These are phyloP conservation scores for Fusarium buharicum DNA, from an alignment of 2,329 filamentous ascomycete species.

Conservation along the genomic window DNA sequence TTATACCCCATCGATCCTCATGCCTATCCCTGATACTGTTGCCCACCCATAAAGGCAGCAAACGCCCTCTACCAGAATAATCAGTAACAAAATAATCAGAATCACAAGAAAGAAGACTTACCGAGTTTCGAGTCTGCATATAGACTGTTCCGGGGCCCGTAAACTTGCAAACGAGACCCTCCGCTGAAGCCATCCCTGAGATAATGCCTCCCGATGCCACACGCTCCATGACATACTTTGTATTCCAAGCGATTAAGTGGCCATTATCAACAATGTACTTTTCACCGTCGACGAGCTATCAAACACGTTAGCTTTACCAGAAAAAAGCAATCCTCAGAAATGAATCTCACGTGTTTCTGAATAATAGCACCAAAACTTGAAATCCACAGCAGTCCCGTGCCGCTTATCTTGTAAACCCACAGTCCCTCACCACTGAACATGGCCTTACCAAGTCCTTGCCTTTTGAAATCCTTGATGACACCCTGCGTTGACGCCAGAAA, in stretches of 20 bases:
- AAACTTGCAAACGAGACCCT: conserved; percentile 95
- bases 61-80: conserved; percentile 59
- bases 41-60: conserved; percentile 62
- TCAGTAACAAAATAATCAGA: conserved; percentile 18
- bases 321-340: background rate
- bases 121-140: conserved; percentile 89
- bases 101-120: conserved; percentile 51
- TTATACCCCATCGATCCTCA: background rate
- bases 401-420: conserved; percentile 88
- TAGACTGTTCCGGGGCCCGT: conserved; percentile 91
- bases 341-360: conserved; percentile 81
- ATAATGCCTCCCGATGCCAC: conserved; percentile 91
- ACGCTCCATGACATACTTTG: conserved; percentile 90
- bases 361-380: conserved; percentile 96
- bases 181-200: conserved; percentile 82
- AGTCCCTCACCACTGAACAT: conserved; percentile 94
- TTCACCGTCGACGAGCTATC: conserved; percentile 72
- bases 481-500: conserved; percentile 88
- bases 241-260: conserved; percentile 96
- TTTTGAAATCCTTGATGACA: conserved; percentile 87
- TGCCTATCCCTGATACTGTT: conserved; percentile 50
- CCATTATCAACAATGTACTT: conserved; percentile 94
- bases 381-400: conserved; percentile 85
- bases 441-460: conserved; percentile 85
- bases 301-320: conserved; percentile 15